Conservation (phyloP, 371 early-diverging fungal genomes). For the Syncephalastrum racemosum region DNA sequence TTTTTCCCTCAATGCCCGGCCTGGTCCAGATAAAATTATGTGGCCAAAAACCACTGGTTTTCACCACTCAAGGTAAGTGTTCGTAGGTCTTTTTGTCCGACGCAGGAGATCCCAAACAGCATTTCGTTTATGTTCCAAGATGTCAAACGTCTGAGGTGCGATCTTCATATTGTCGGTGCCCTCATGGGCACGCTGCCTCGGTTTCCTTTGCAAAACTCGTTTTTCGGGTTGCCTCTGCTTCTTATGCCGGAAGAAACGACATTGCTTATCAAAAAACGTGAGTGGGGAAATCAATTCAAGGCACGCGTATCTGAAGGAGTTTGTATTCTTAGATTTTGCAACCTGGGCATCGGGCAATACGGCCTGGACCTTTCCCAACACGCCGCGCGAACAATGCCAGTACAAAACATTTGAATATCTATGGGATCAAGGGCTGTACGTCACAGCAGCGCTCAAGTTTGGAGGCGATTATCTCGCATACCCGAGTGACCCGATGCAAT, state of each 20-base stretch:
- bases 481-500: slow-evolving; percentile 53
- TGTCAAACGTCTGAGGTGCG: slow-evolving; percentile 36
- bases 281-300: background rate
- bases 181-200: slow-evolving; percentile 53
- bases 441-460: slow-evolving; percentile 61
- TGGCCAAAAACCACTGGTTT: slow-evolving; percentile 16
- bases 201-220: slow-evolving; percentile 57
- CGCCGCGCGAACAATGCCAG: slow-evolving; percentile 20
- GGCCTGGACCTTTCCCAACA: slow-evolving; percentile 29
- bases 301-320: background rate
- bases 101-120: background rate
- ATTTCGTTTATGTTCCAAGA: slow-evolving; percentile 19
- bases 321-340: slow-evolving; percentile 4
- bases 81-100: background rate
- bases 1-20: background rate
- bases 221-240: slow-evolving; percentile 50
- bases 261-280: slow-evolving; percentile 43
- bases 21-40: slow-evolving; percentile 9
- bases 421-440: slow-evolving; percentile 51
- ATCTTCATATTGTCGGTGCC: slow-evolving; percentile 57
- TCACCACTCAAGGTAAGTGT: slow-evolving; percentile 18
- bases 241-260: slow-evolving; percentile 57
- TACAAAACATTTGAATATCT: slow-evolving; percentile 50
- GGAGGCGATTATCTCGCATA: slow-evolving; percentile 68
- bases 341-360: slow-evolving; percentile 1